phyloP scores from a whole-genome alignment of 129 eudicot genomes.

The Ambrosia trifida region DNA sequence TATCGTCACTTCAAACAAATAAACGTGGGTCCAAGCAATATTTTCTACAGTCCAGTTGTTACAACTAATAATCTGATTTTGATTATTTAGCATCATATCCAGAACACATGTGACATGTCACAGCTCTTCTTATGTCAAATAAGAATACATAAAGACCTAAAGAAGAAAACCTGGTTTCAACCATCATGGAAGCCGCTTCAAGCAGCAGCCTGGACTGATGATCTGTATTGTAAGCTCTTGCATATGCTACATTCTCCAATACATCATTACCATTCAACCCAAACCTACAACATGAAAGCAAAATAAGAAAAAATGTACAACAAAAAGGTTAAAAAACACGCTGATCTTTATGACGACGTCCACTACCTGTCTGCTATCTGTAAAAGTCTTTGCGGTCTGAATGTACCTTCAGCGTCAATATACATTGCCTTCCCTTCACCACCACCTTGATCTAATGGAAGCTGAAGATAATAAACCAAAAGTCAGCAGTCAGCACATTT shows the following conservation, averaged over 20 bases:
- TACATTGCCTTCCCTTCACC: conserved; percentile 99
- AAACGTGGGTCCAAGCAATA: no score
- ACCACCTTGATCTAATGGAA: conserved; percentile 96
- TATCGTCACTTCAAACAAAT: no score
- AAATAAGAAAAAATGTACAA: background rate
- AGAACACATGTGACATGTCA: no score
- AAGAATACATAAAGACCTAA: conserved; percentile 4
- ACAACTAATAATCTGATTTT: no score
- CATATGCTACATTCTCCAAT: conserved; percentile 95
- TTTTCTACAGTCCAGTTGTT: no score
- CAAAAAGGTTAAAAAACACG: background rate
- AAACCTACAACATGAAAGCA: conserved; percentile 49
- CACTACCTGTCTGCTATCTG: conserved; percentile 90
- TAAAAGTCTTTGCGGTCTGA: conserved; percentile 90
- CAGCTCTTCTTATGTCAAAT: background rate
- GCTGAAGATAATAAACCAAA: conserved; percentile 39
- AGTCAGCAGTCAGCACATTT: conserved; percentile 18
- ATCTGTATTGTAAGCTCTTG: conserved; percentile 94
- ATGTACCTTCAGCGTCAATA: conserved; percentile 97
- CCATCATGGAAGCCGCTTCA: conserved; percentile 99
- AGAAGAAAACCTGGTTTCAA: conserved; percentile 69
- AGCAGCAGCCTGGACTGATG: conserved; percentile 92
- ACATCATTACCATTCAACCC: conserved; percentile 91
- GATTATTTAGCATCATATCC: no score
- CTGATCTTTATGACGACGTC: background rate